Percentiles rank a stretch among this genome's conserved stretches.
phyloP scores from a whole-genome alignment of 768 basidiomycete species.

The Mycena chlorophos region DNA sequence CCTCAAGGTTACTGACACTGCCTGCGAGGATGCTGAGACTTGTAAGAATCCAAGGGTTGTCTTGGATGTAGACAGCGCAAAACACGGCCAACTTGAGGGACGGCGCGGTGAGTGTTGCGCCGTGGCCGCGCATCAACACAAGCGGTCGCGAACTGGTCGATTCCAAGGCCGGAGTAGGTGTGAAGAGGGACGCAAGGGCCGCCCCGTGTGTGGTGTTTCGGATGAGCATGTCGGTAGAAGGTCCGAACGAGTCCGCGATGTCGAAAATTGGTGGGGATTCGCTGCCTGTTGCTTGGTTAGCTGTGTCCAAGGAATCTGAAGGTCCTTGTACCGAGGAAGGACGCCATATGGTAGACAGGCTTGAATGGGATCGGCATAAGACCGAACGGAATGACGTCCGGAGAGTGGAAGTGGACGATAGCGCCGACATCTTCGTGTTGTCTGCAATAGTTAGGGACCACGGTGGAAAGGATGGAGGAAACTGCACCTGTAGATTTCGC shows the following conservation, averaged over 20 bases:
- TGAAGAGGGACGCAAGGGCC: conserved; percentile 14
- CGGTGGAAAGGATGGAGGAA: neutral
- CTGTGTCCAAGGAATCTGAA: neutral
- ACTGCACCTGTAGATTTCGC: conserved; percentile 20
- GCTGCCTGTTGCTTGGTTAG: conserved; percentile 2
- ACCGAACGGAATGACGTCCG: conserved; percentile 19
- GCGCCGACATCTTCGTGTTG: conserved; percentile 19
- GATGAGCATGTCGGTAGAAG: conserved; percentile 22
- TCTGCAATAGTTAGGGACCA: neutral
- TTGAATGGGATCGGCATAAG: conserved; percentile 17
- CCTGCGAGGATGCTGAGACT: conserved; percentile 15
- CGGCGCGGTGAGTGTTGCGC: conserved; percentile 18
- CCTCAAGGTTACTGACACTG: neutral
- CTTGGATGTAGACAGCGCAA: conserved; percentile 19
- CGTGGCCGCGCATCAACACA: conserved; percentile 22
- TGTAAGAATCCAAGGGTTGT: conserved; percentile 17
- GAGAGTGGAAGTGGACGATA: conserved; percentile 21
- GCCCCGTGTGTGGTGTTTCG: conserved; percentile 21
- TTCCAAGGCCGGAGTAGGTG: neutral
- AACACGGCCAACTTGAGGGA: conserved; percentile 19
- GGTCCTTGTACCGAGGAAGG: conserved; percentile 13
- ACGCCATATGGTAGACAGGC: conserved; percentile 20
- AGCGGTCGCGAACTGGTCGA: conserved; percentile 9
- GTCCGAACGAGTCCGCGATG: conserved; percentile 16
- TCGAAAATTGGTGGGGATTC: conserved; percentile 18